Evolutionary conservation across 495 filamentous ascomycete species (phyloP).

Genomic region (Thermochaetoides thermophila): DNA sequence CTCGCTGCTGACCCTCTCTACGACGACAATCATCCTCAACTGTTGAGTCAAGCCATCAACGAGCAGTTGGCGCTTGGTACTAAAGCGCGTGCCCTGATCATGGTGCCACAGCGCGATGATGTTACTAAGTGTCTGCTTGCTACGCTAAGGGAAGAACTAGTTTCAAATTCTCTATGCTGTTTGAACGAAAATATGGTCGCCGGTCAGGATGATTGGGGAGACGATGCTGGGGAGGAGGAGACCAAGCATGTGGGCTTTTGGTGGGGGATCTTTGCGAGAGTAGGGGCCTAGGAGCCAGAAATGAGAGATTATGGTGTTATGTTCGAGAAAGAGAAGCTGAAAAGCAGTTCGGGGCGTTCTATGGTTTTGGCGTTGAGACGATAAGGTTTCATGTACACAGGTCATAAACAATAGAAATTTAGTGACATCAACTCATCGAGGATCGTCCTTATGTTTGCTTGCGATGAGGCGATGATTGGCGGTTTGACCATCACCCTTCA

Average conservation of each 20-base stretch:
- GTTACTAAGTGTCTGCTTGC: conserved; percentile 21
- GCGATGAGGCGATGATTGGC: no score
- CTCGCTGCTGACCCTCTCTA: conserved; percentile 33
- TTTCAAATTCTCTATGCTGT: conserved; percentile 11
- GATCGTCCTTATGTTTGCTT: no score
- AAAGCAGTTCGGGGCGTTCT: no score
- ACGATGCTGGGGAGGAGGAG: conserved; percentile 24
- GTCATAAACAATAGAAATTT: no score
- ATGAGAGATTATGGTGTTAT: no score
- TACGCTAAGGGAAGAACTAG: conserved; percentile 16
- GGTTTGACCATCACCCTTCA: no score
- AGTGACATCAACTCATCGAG: no score
- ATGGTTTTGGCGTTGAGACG: no score
- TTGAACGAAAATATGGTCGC: conserved; percentile 21
- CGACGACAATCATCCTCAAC: conserved; percentile 31
- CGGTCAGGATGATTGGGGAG: conserved; percentile 34
- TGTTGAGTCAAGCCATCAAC: conserved; percentile 27
- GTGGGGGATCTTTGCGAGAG: conserved; percentile 30
- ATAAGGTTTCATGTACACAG: no score
- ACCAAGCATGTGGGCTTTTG: conserved; percentile 25
- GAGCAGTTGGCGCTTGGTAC: conserved; percentile 21
- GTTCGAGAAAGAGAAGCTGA: no score
- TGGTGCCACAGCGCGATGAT: conserved; percentile 31
- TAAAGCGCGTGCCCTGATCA: conserved; percentile 23
- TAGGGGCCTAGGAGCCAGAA: neutral